A percentile compares a stretch with the other conserved stretches of the same genome.
Evolutionary conservation across 768 basidiomycete species (phyloP).

Genomic region (Kwoniella pini): DNA sequence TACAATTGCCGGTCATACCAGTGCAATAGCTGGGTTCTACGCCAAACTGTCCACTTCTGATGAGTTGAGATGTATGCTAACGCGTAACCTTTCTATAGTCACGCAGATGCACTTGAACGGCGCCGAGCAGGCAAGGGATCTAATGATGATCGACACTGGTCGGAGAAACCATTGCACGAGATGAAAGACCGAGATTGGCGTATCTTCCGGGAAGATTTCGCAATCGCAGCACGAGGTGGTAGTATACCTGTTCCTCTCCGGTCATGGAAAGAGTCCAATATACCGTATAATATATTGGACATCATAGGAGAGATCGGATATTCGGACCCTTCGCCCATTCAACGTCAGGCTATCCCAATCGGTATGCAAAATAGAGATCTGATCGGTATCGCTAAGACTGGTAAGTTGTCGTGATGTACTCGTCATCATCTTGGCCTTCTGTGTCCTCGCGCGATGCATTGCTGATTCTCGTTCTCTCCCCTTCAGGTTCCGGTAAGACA

Average conservation of each 20-base stretch:
- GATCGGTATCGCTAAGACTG: conserved; percentile 98
- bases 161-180: conserved; percentile 84
- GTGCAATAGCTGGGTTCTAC: no score
- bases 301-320: conserved; percentile 91
- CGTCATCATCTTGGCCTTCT: not conserved
- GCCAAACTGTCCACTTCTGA: no score
- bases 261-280: conserved; percentile 84
- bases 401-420: conserved; percentile 56
- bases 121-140: conserved; percentile 76
- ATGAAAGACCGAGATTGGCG: conserved; percentile 99
- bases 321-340: conserved; percentile 95
- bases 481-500: conserved; percentile 92
- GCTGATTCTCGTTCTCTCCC: no score
- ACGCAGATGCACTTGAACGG: conserved; percentile 80
- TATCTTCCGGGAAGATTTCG: conserved; percentile 98
- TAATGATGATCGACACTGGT: conserved; percentile 95
- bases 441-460: no score
- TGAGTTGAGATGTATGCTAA: not conserved
- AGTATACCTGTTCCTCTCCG: conserved; percentile 90
- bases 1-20: no score
- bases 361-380: conserved; percentile 94
- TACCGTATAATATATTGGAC: conserved; percentile 74
- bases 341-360: conserved; percentile 98
- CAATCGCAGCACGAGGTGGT: conserved; percentile 92
- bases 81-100: conserved; percentile 55